Evolutionary conservation across 106 monocot genomes (phyloP), one percentile per base, ranked within the genome.

Genomic region (Dioscorea zingiberensis): DNA sequence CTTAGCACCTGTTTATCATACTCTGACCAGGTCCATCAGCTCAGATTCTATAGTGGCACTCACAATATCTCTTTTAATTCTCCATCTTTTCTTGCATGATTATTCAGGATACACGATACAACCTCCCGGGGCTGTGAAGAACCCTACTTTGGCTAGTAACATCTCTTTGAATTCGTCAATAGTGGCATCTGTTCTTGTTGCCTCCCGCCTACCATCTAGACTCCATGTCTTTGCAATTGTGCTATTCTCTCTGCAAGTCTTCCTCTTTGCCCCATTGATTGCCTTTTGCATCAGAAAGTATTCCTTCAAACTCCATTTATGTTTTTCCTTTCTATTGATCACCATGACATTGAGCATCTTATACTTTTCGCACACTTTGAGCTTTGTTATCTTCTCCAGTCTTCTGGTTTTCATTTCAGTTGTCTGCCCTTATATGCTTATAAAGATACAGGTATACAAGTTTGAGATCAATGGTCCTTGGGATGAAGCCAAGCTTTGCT

Each of bases 381-480:
- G 93, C 53, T 99, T 84, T 72, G 63, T 76, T 24, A 28, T 89
- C n/a, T 74, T 89, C 46, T 47, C 80, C 8, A 57, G 67, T 27
- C 69, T 99, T 58, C 73, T 93, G 15, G 59, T 87, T 27, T 99
- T 99, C 38, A 58, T 99, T 44, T 82, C 87, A 0, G 64, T 84
- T 23, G 76, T 89, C 38, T 89, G 98, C 57, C 98, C 98, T 21
- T 92, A 80, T 55, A 93, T 93, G 89, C 93, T 99, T 59, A 86
- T 99, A 71, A 93, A 80, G 75, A 81, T 99, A 62, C 98, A 99
- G 54, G 98, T 93, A 49, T 93, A 98, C 79, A 99, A 99, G 84
- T 99, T 99, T 79, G 98, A 99, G 84, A 99, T 99, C 27, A 93
- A 99, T 74, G 98, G 98, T 32, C 98, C 98, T 11, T 99, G 98